Conservation (phyloP, 495 filamentous ascomycete species). For the Aspergillus funiculosus region DNA sequence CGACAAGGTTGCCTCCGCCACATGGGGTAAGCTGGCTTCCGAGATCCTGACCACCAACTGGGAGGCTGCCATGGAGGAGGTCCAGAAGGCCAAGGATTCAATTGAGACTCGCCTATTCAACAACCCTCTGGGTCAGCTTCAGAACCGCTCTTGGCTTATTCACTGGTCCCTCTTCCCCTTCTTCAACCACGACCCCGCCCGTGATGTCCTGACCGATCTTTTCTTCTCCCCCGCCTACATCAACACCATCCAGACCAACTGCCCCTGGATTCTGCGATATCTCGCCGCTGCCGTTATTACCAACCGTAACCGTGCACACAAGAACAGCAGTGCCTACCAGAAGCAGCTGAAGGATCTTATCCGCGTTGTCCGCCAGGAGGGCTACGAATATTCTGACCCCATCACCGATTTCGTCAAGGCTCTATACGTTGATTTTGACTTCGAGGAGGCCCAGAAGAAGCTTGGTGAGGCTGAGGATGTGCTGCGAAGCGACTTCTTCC, state of each 20-base stretch:
- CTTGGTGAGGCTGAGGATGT: slow-evolving; percentile 88
- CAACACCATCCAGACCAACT: slow-evolving; percentile 97
- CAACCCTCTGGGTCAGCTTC: slow-evolving; percentile 89
- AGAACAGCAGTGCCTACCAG: slow-evolving; percentile 77
- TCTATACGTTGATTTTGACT: slow-evolving; percentile 96
- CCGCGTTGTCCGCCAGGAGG: slow-evolving; percentile 89
- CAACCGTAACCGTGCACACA: slow-evolving; percentile 76
- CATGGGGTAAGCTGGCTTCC: slow-evolving; percentile 92
- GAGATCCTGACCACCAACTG: slow-evolving; percentile 91
- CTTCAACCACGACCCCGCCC: slow-evolving; percentile 92
- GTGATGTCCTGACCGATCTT: slow-evolving; percentile 84
- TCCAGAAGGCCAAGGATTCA: slow-evolving; percentile 84
- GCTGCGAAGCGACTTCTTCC: slow-evolving; percentile 90
- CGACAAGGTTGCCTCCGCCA: slow-evolving; percentile 89
- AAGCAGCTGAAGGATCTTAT: slow-evolving; percentile 97
- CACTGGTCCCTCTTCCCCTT: slow-evolving; percentile 99
- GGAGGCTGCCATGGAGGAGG: slow-evolving; percentile 93
- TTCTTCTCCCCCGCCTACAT: slow-evolving; percentile 96
- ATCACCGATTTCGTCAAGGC: slow-evolving; percentile 95
- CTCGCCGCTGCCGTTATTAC: slow-evolving; percentile 93
- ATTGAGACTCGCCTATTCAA: slow-evolving; percentile 91
- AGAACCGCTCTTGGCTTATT: slow-evolving; percentile 92
- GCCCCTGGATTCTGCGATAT: slow-evolving; percentile 95
- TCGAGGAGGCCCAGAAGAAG: slow-evolving; percentile 93
- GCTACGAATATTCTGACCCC: slow-evolving; percentile 94